Evolutionary conservation across 495 filamentous ascomycete genomes (phyloP).

Genomic region (Neurospora cerealis): DNA sequence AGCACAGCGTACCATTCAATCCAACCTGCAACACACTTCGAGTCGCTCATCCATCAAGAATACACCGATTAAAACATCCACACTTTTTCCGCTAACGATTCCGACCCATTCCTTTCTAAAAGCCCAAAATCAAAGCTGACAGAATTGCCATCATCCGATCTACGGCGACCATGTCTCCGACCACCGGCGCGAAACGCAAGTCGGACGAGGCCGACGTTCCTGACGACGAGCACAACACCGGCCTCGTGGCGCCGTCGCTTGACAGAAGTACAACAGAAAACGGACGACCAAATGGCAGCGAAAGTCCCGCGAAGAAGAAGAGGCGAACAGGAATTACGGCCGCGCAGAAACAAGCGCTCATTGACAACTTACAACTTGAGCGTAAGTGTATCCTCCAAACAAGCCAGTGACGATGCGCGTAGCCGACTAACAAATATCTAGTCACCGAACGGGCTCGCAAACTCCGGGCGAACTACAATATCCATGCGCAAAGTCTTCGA

Average conservation of each 20-base stretch:
- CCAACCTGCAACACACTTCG: constrained; percentile 7
- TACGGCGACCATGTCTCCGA: constrained; percentile 40
- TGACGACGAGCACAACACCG: constrained; percentile 18
- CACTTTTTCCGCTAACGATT: background rate
- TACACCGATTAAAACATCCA: background rate
- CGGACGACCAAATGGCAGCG: constrained; percentile 31
- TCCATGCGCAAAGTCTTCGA: constrained; percentile 74
- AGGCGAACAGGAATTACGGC: constrained; percentile 55
- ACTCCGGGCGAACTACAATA: constrained; percentile 78
- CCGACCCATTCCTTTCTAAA: background rate
- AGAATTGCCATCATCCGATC: background rate
- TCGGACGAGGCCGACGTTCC: constrained; percentile 37
- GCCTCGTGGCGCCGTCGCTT: constrained; percentile 11
- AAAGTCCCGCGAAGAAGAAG: constrained; percentile 55
- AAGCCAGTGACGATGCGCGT: background rate
- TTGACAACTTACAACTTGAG: constrained; percentile 90
- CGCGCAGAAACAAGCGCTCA: constrained; percentile 75
- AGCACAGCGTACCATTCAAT: constrained; percentile 4
- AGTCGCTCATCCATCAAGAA: background rate
- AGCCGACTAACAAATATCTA: constrained; percentile 27
- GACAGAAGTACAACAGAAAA: constrained; percentile 24
- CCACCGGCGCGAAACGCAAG: constrained; percentile 49
- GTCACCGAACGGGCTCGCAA: constrained; percentile 89
- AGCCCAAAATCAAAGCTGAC: background rate
- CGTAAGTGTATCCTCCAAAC: constrained; percentile 45